phyloP scores from a whole-genome alignment of 169 alveolate species.

The Eimeria maxima region DNA sequence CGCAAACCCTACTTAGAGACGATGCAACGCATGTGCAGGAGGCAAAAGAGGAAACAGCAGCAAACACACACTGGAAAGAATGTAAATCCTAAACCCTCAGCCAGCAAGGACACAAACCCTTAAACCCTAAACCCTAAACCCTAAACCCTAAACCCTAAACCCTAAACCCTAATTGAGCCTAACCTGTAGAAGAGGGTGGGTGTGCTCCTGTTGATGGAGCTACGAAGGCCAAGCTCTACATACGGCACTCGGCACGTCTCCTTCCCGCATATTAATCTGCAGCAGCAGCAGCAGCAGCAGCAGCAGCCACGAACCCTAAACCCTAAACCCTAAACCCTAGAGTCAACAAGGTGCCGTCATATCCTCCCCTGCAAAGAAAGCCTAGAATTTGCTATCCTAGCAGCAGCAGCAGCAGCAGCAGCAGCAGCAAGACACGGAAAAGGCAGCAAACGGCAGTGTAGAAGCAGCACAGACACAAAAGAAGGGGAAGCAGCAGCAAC shows the following conservation, averaged over 20 bases:
- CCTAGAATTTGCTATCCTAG: not conserved
- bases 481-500: not conserved
- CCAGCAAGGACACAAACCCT: not conserved
- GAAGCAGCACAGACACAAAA: not conserved
- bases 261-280: conserved; percentile 25
- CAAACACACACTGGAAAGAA: not conserved
- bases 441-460: not conserved
- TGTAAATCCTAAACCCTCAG: conserved; percentile 14
- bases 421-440: not conserved
- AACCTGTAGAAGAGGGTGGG: conserved; percentile 40
- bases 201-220: conserved; percentile 27
- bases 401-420: conserved; percentile 28
- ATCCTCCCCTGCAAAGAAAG: not conserved
- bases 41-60: not conserved
- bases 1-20: not conserved
- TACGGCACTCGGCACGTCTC: conserved; percentile 42
- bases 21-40: not conserved
- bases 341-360: not conserved
- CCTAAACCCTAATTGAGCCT: not conserved
- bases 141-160: conserved; percentile 16
- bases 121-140: too few species aligned
- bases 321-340: conserved; percentile 45
- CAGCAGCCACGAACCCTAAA: not conserved
- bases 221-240: conserved; percentile 30
- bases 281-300: not conserved